These are phyloP conservation scores for Cylindrodendrum hubeiense DNA, from an alignment of 2,329 filamentous ascomycete species.

Conservation along the genomic window DNA sequence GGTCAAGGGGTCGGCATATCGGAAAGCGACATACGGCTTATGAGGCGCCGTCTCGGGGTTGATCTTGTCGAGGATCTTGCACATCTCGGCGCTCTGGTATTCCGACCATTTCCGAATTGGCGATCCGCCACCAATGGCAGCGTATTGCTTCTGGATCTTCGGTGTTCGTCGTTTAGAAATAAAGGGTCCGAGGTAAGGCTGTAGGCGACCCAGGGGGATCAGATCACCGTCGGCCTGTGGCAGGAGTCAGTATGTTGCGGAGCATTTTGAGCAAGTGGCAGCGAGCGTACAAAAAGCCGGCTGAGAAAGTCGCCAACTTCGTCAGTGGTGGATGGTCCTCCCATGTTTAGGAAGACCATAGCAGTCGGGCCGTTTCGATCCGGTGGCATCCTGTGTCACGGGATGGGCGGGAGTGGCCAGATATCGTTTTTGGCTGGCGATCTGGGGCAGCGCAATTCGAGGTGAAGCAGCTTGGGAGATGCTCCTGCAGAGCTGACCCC, in stretches of 20 bases:
- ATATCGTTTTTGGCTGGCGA: conserved; percentile 47
- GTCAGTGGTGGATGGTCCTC: conserved; percentile 87
- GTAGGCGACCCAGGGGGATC: conserved; percentile 93
- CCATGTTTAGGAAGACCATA: conserved; percentile 99
- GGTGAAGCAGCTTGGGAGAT: conserved; percentile 42
- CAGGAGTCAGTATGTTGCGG: conserved; percentile 28
- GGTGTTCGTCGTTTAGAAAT: conserved; percentile 90
- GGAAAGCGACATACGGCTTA: conserved; percentile 97
- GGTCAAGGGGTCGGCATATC: conserved; percentile 92
- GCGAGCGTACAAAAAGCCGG: conserved; percentile 82
- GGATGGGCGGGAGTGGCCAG: conserved; percentile 70
- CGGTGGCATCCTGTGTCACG: conserved; percentile 81
- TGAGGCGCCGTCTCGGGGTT: conserved; percentile 95
- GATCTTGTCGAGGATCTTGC: conserved; percentile 92
- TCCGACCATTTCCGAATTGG: conserved; percentile 99
- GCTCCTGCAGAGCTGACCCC: conserved; percentile 46
- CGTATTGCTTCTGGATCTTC: conserved; percentile 97
- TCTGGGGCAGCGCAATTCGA: conserved; percentile 46
- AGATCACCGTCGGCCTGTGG: conserved; percentile 87
- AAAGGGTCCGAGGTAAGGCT: conserved; percentile 89
- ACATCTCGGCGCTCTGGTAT: conserved; percentile 94
- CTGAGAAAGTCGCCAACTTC: conserved; percentile 93
- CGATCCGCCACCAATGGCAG: conserved; percentile 95
- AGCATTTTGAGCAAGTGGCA: not conserved
- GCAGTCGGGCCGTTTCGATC: conserved; percentile 87